A percentile compares a stretch with the other conserved stretches of the same genome.
Evolutionary conservation across 805 yeast genomes (phyloP).

Genomic region (Cyberlindnera euphorbiiphila): DNA sequence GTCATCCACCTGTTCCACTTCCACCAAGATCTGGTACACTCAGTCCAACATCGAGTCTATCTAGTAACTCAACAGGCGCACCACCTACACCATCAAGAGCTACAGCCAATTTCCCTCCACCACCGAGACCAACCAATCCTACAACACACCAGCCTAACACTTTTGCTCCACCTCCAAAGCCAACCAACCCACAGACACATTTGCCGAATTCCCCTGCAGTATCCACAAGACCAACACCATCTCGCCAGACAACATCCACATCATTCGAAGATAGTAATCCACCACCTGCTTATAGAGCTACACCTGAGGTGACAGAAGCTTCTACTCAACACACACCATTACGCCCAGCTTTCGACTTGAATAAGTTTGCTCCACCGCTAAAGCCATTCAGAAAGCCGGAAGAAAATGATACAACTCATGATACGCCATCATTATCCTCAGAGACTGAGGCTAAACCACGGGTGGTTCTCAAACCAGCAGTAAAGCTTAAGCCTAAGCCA

Average conservation of each 20-base stretch:
- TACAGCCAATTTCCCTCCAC: constrained; percentile 25
- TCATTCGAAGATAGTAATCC: constrained; percentile 1
- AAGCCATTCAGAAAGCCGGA: constrained; percentile 19
- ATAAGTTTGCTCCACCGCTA: constrained; percentile 23
- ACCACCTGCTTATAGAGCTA: constrained; percentile 10
- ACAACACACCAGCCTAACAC: constrained; percentile 6
- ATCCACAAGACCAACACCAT: constrained; percentile 7
- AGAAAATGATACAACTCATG: too few species aligned
- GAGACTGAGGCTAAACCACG: constrained; percentile 1
- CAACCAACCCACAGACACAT: constrained; percentile 6
- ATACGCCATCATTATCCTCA: too few species aligned
- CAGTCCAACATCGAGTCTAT: constrained; percentile 1
- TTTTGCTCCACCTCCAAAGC: constrained; percentile 28
- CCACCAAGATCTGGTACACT: constrained; percentile 1
- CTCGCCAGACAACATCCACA: neutral
- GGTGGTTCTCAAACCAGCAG: constrained; percentile 1
- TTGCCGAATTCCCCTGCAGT: neutral
- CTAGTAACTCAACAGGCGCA: neutral
- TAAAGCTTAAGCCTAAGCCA: constrained; percentile 2
- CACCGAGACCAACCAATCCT: constrained; percentile 24
- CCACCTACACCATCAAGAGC: constrained; percentile 7
- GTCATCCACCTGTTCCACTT: constrained; percentile 8
- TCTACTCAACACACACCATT: neutral
- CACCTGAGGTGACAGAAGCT: neutral
- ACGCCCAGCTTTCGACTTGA: constrained; percentile 7